Evolutionary conservation across 2,329 filamentous ascomycete genomes (phyloP), one percentile per base, ranked within the genome.

Genomic region (Ceratocystiopsis sp.): DNA sequence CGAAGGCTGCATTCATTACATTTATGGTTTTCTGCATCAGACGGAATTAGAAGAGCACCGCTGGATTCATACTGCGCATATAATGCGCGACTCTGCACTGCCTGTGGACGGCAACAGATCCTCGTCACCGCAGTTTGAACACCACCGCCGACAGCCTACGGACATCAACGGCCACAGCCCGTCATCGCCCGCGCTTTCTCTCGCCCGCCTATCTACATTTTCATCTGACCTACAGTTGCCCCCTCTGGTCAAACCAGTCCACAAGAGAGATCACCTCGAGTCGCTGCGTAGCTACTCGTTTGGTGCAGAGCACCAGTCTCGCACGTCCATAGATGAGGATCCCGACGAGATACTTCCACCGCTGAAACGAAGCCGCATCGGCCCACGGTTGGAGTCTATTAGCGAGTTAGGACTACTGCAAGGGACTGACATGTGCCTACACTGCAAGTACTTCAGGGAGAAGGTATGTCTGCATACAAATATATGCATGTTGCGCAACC

Each of bases 381-480:
- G 67, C 4, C 69, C 69, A 48, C 65, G 68, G 19, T 57, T 75
- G 2, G 64, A 74, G 51, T 75, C 71, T 16, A 75, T 75, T 38
- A 69, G 66, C 37, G 71, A 75, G 54, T 61, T 75, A 4, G 63
- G 62, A 36, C 59, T 75, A 10, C 59, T 68, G 16, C 64, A 61
- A 35, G 64, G 68, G 34, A 54, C 60, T 15, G 63, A 63, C 15
- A 61, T 65, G 14, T 75, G 71, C 51, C 59, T 75, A 36, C 66
- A 67, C 37, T 75, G 71, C 52, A 66, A 61, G 52, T 56, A 65
- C 10, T 53, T 61, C 32, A 64, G 63, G 38, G 63, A 61, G 53
- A 58, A 61, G 51, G 70, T 73, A 61, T 38, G 35, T 29, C n/a
- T 15, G 9, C 18, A 6, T 25, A 21, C 21, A 8, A 21, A 21